Base-by-base conservation (phyloP, 169 alveolate species). In the Plasmodium chabaudi region DNA sequence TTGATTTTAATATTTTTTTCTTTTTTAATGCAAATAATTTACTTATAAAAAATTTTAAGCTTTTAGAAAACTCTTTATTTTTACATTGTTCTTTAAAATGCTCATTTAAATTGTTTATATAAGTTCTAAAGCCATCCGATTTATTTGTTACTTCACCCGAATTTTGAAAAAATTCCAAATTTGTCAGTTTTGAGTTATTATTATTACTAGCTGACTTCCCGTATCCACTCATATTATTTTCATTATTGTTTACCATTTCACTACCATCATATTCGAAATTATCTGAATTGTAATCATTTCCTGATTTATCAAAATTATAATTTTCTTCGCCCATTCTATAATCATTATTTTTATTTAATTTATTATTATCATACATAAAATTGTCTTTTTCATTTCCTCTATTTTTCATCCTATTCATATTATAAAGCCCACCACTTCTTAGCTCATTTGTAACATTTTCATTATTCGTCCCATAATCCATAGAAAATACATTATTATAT, bases 51-150 rank as follows among this genome's bases (percentile, higher is more conserved):
- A 21, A 42, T 7, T 34, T 75, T 10, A 75, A 15, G 10, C 60
- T 13, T 44, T 49, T 75, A 5, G 67, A 9, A 64, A 75, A 75
- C 12, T 75, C 69, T 34, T 51, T 55, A 49, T 75, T 75, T 56
- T 75, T 75, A 55, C 88, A 75, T 13, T 75, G 69, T 34, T 75
- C 72, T 67, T 25, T 75, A 49, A 75, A 75, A 53, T 75, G 77
- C 47, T 75, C 88, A 39, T 75, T 51, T 60, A 75, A 44, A 56
- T 46, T 75, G 9, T 75, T 75, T 63, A 75, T 47, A 49, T 75
- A 75, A 10, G 53, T 49, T 23, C 21, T 75, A 34, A 75, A 75
- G 44, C 46, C n/a, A 56, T 75, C 75, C 46, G 65, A 46, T 56
- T 25, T 75, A 46, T 61, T 39, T 17, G 47, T 1, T 23, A 15